Base-by-base conservation (phyloP, 495 filamentous ascomycete species). In the Delitschia confertaspora region DNA sequence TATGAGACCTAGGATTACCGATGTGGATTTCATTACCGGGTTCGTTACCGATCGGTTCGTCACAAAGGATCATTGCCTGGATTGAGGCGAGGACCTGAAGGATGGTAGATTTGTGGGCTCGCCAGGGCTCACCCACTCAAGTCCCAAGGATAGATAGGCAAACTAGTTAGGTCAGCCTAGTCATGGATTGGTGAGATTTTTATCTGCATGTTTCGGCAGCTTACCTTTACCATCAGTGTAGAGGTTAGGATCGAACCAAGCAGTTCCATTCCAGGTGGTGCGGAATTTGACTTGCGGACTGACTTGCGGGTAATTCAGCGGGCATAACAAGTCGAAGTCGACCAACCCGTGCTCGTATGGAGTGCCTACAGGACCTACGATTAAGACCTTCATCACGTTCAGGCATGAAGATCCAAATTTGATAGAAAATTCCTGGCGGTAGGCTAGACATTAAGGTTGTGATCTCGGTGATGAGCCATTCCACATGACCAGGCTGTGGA, bases 301-400 rank as follows among this genome's bases (percentile, higher is more conserved):
- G 1, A 32, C 43, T 2, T 47, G 45, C 0, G 78, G 78, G 33
- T 74, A 82, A 11, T 69, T 45, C 0, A 32, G 6, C 9, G 46
- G 50, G 38, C 69, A 71, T 35, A 65, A 67, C 37, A 81, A 42
- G 50, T 80, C 74, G 41, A 81, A 79, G 39, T 76, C 77, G 55
- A 78, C 80, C 9, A 79, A 48, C 0, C 75, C 78, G 29, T 72
- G 59, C 49, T 77, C 71, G 65, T 82, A 80, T 10, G 78, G 78
- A 7, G 78, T 78, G 7, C 59, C 67, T 9, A 48, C 52, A 3
- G 75, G 73, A 0, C 76, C 78, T 6, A 73, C 56, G 19, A 82
- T 79, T 47, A 82, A 41, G 17, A 69, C 53, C 52, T 77, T 78
- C 58, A 80, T 68, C 11, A 74, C 52, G 54, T 80, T 77, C 2